Conservation (phyloP, 371 early-diverging fungal genomes). For the Apophysomyces ossiformis region DNA sequence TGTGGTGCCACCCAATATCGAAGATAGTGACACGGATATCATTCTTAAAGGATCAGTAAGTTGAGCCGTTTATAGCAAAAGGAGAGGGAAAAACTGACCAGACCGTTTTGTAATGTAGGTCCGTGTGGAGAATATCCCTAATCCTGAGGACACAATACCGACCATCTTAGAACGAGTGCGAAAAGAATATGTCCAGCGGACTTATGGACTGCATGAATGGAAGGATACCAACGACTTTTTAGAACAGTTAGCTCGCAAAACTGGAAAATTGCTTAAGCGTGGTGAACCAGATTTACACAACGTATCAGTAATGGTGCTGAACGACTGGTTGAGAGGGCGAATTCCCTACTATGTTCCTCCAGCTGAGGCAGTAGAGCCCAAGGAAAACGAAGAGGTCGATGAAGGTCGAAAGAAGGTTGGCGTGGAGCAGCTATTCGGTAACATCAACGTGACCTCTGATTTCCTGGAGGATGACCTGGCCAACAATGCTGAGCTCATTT, state of each 20-base stretch:
- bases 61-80: neutral
- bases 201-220: constrained; percentile 90
- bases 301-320: constrained; percentile 97
- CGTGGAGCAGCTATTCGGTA: constrained; percentile 83
- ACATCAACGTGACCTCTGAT: constrained; percentile 80
- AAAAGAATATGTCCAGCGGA: constrained; percentile 86
- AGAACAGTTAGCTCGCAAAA: constrained; percentile 85
- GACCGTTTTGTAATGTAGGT: constrained; percentile 47
- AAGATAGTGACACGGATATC: constrained; percentile 93
- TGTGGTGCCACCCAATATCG: constrained; percentile 90
- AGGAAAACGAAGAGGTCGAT: constrained; percentile 31
- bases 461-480: constrained; percentile 80
- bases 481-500: constrained; percentile 58
- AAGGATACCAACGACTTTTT: constrained; percentile 89
- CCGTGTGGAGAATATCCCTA: constrained; percentile 93
- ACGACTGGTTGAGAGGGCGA: constrained; percentile 99
- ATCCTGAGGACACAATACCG: constrained; percentile 94
- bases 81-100: neutral
- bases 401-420: constrained; percentile 47
- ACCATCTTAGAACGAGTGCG: constrained; percentile 87
- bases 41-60: constrained; percentile 95
- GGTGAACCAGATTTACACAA: constrained; percentile 94
- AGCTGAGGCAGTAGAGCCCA: constrained; percentile 62
- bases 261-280: constrained; percentile 96
- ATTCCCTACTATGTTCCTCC: constrained; percentile 96